Evolutionary conservation across 768 basidiomycete genomes (phyloP), one percentile per base, ranked within the genome.

Genomic region (Mycena capillaripes): DNA sequence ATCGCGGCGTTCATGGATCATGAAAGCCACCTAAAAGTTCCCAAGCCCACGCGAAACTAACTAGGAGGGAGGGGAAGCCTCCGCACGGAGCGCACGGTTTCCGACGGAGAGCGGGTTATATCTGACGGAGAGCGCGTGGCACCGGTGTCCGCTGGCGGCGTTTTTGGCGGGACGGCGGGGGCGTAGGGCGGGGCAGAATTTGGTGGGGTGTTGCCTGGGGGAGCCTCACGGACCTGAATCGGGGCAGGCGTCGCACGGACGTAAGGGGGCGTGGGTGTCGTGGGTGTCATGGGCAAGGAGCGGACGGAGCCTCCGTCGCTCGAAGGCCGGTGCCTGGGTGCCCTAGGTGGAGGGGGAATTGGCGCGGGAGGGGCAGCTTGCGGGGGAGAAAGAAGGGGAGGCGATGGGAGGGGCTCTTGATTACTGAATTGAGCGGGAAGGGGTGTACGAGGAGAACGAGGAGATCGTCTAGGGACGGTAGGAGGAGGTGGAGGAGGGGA

Each of bases 401-500:
- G 55, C 6, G 61, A 71, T 8, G 69, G 64, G 36, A 71, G 55
- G 14, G 73, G 36, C 17, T 44, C 53, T 52, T 5, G 29, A 23
- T 17, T 52, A 25, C 16, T 21, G 21, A 36, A 34, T 52, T 50
- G 63, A 2, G 68, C 1, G 34, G 74, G 69, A 0, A 72, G 70
- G 8, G 62, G 32, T 48, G 63, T 1, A 21, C 63, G 65, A 25
- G 46, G 29, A 27, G 70, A 21, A 23, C 70, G 63, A 40, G 70
- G 74, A 27, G 66, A 60, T 17, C 65, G 65, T 25, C 48, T 67
- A 3, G 66, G 5, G 34, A 69, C 11, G 36, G 52, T 36, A 11
- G 74, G 74, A 27, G 50, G 70, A 30, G 70, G 34, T 12, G 76
- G 84, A 84, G 46, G 83, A 76, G 48, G 81, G 70, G 72, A 84